Evolutionary conservation across 495 filamentous ascomycete genomes (phyloP).

Genomic region (Penicillium subrubescens): DNA sequence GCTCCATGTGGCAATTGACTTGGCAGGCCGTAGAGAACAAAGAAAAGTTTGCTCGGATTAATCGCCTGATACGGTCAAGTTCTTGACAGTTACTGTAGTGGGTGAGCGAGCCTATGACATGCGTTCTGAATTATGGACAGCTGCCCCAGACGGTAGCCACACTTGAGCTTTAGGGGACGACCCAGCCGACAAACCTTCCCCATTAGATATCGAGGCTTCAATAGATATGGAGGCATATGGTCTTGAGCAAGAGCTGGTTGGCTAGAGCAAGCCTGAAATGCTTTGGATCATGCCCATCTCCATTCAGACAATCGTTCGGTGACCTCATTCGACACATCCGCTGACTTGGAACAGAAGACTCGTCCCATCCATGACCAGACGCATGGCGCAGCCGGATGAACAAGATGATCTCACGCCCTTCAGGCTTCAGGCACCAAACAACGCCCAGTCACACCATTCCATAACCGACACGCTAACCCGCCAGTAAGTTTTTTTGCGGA

Average conservation of each 20-base stretch:
- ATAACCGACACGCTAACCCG: constrained; percentile 9
- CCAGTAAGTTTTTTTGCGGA: constrained; percentile 9
- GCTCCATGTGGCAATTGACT: not conserved
- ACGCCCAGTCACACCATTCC: constrained; percentile 6
- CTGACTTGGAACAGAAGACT: not conserved
- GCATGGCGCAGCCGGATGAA: not conserved
- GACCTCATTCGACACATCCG: not conserved
- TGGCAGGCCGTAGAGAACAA: not conserved
- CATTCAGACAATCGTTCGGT: not conserved
- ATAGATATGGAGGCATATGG: not conserved
- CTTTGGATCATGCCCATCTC: not conserved
- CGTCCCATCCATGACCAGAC: not conserved
- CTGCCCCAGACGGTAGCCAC: not conserved
- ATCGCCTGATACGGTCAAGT: constrained; percentile 6
- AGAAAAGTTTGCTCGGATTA: not conserved
- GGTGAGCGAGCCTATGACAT: constrained; percentile 2
- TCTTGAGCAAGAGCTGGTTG: not conserved
- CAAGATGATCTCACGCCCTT: constrained; percentile 2
- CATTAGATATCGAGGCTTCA: not conserved
- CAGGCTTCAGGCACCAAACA: not conserved
- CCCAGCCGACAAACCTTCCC: not conserved
- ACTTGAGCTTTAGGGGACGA: not conserved
- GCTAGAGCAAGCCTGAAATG: not conserved
- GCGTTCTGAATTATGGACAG: not conserved
- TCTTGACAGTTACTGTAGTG: not conserved